Percentiles rank a stretch among this genome's conserved stretches.
Conservation (phyloP, 345 rosid genomes). For the Psidium friedrichsthalianum region DNA sequence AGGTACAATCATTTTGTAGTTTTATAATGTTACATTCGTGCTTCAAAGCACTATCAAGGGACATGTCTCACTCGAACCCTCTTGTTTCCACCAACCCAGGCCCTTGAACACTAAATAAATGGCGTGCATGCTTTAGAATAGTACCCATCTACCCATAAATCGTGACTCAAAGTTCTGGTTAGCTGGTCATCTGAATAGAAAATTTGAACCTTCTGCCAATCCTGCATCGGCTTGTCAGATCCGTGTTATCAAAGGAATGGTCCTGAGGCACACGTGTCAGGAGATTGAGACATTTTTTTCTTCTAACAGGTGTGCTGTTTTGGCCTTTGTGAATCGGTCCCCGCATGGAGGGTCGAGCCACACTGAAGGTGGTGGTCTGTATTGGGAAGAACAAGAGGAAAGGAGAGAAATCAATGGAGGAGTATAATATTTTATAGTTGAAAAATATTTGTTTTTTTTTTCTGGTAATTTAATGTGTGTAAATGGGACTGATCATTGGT, state of each 20-base stretch:
- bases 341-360: slow-evolving; percentile 36
- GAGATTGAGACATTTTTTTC: not conserved
- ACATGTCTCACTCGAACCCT: slow-evolving; percentile 1
- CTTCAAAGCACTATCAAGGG: not conserved
- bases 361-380: not conserved
- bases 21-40: not conserved
- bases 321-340: slow-evolving; percentile 17
- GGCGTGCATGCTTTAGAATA: not conserved
- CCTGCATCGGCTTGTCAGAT: slow-evolving; percentile 6
- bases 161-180: not conserved
- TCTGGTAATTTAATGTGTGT: not conserved
- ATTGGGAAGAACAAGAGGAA: not conserved
- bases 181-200: not conserved
- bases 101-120: not conserved
- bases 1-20: not conserved
- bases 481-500: slow-evolving; percentile 4
- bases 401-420: not conserved
- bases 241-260: slow-evolving; percentile 7
- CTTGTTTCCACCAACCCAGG: slow-evolving; percentile 15
- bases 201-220: not conserved
- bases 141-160: not conserved
- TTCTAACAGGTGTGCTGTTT: slow-evolving; percentile 3
- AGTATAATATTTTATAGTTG: not conserved
- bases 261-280: slow-evolving; percentile 17
- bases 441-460: not conserved